Base-by-base conservation (phyloP, 2,329 filamentous ascomycete species). In the Annulohypoxylon truncatum region DNA sequence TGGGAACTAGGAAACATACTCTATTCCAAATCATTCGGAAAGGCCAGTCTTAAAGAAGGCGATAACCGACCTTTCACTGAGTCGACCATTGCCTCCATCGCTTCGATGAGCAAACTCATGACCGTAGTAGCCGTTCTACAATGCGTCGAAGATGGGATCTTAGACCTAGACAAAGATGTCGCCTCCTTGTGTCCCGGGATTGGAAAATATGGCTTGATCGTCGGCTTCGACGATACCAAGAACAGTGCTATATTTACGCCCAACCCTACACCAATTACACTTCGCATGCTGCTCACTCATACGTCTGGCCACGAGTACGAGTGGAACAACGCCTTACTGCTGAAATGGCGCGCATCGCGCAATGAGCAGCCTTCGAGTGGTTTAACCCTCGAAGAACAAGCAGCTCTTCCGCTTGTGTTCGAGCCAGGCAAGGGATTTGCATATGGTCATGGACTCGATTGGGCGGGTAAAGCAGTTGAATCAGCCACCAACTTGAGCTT, bases 91-190 rank as follows among this genome's bases (percentile, higher is more conserved):
- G 71, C 69, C 15, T 42, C 61, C 1, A 56, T 76, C 26, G 73
- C 74, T 8, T 75, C 70, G 2, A 74, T 74, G 71, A 80, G 77
- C 24, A 83, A 83, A 64, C 74, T 89, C 2, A 66, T 87, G 56
- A 81, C 85, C 1, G 80, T 81, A 1, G 81, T 89, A 54, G 82
- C 85, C 2, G 81, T 81, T 0, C 71, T 89, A n/a, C 84, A 87
- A 61, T 82, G 83, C 47, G 84, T 88, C 1, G 85, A 89, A 33
- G 79, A 82, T 5, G 84, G 84, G 0, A 73, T 83, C 0, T 70
- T 88, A 0, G 72, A 72, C 1, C 76, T 88, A 0, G 79, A 82
- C 7, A 81, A 80, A 2, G 82, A 87, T 56, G 69, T 88, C 0
- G 77, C 79, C 0, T 35, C 69, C 0, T 51, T 85, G 2, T 75